phyloP scores from a whole-genome alignment of 805 yeast genomes.

The Debaryomyces prosopidis region DNA sequence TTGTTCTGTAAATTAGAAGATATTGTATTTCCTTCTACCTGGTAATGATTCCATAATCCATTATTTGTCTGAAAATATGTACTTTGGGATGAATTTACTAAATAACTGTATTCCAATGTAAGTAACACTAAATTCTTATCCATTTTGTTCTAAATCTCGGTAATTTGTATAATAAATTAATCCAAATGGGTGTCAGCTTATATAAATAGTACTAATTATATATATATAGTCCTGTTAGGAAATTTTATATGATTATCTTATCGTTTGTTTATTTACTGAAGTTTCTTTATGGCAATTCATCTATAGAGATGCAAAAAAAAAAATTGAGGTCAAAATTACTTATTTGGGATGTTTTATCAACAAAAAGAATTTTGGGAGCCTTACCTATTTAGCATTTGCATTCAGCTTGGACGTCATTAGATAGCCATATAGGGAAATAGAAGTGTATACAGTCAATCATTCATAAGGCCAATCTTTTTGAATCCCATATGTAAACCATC shows the following conservation, averaged over 20 bases:
- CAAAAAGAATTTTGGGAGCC: background rate
- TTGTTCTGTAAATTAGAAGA: slow-evolving; percentile 3
- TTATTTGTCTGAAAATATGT: slow-evolving; percentile 27
- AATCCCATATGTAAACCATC: slow-evolving; percentile 87
- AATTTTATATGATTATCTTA: background rate
- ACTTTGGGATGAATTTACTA: slow-evolving; percentile 16
- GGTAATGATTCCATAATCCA: slow-evolving; percentile 34
- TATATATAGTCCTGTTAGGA: background rate
- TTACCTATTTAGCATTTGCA: too few species aligned
- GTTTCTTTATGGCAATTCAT: background rate
- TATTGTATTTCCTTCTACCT: slow-evolving; percentile 4
- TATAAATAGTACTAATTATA: background rate
- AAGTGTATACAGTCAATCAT: background rate
- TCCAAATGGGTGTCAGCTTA: background rate
- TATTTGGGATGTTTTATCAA: background rate
- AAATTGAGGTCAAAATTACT: background rate
- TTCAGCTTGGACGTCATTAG: too few species aligned
- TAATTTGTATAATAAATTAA: background rate
- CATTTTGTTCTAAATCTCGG: background rate
- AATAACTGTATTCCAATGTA: slow-evolving; percentile 28
- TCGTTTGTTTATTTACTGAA: background rate
- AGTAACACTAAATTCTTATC: slow-evolving; percentile 19
- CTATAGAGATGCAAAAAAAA: background rate
- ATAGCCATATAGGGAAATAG: too few species aligned
- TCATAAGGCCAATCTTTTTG: slow-evolving; percentile 37